These are phyloP conservation scores for Xerocomus nothofagi DNA, from an alignment of 1,284 basidiomycete genomes.

Conservation along the genomic window DNA sequence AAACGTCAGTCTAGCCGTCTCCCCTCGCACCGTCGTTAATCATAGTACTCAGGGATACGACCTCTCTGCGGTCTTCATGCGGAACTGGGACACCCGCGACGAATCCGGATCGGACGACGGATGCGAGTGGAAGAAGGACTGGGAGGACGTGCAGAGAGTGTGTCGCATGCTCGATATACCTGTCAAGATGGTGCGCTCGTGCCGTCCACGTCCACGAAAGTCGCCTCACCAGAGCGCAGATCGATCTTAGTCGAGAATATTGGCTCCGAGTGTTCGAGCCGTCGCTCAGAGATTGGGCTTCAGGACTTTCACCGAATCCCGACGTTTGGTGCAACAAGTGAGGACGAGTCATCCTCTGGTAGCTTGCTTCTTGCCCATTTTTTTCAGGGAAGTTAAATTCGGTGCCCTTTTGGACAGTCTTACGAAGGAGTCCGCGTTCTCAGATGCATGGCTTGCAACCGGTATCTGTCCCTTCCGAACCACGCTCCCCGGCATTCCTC, in stretches of 20 bases:
- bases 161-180: conserved; percentile 69
- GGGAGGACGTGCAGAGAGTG: conserved; percentile 85
- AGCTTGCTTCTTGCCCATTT: background rate
- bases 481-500: background rate
- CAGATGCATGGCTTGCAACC: conserved; percentile 72
- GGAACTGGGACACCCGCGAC: conserved; percentile 87
- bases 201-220: conserved; percentile 3
- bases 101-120: conserved; percentile 72
- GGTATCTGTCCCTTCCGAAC: conserved; percentile 43
- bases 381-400: conserved; percentile 86
- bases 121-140: conserved; percentile 96
- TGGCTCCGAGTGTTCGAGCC: conserved; percentile 91
- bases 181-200: conserved; percentile 59
- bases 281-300: conserved; percentile 72
- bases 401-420: conserved; percentile 78
- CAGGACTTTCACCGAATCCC: conserved; percentile 86
- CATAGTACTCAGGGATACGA: conserved; percentile 62
- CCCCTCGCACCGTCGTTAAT: background rate
- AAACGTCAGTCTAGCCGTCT: conserved; percentile 41
- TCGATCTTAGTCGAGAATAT: conserved; percentile 85
- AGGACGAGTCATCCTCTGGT: background rate
- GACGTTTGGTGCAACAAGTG: conserved; percentile 93
- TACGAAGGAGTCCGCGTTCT: conserved; percentile 34
- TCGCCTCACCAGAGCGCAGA: conserved; percentile 39
- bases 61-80: conserved; percentile 90